A percentile compares a stretch with the other conserved stretches of the same genome.
phyloP scores from a whole-genome alignment of 2,329 filamentous ascomycete species.

The Epicoccum sorghinum region DNA sequence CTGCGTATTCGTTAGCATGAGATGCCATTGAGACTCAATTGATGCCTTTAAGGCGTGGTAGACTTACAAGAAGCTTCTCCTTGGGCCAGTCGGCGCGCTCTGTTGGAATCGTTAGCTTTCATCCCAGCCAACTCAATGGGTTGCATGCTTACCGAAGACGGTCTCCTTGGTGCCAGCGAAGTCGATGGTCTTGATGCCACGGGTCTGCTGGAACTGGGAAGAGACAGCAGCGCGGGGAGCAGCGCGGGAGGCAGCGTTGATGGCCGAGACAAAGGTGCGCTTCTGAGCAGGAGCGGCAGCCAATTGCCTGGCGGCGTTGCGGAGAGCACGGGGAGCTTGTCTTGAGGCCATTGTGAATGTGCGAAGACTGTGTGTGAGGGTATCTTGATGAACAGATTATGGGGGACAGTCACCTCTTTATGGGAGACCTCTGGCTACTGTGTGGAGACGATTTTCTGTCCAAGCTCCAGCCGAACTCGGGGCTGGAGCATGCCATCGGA shows the following conservation, averaged over 20 bases:
- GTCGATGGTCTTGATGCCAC: conserved; percentile 98
- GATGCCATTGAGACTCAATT: conserved; percentile 12
- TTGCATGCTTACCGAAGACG: conserved; percentile 75
- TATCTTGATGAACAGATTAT: conserved; percentile 35
- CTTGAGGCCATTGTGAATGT: conserved; percentile 75
- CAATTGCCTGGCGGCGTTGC: conserved; percentile 63
- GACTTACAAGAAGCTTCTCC: conserved; percentile 92
- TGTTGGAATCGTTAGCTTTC: conserved; percentile 49
- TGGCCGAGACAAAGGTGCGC: conserved; percentile 65
- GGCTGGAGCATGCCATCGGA: conserved; percentile 13
- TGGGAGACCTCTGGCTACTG: conserved; percentile 18
- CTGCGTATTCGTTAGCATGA: conserved; percentile 55
- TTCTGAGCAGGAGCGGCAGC: conserved; percentile 57
- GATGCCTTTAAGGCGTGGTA: conserved; percentile 31
- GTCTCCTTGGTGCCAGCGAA: conserved; percentile 95
- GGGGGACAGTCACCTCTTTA: conserved; percentile 38
- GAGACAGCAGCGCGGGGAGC: conserved; percentile 54
- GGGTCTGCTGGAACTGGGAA: conserved; percentile 68
- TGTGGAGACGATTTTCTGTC: conserved; percentile 21
- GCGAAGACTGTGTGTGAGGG: conserved; percentile 42
- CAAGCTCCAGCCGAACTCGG: conserved; percentile 19
- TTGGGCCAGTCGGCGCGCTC: conserved; percentile 98
- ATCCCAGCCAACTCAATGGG: conserved; percentile 19
- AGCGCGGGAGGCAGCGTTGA: conserved; percentile 57
- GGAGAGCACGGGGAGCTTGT: conserved; percentile 69